Percentiles rank a stretch among this genome's conserved stretches.
These are phyloP conservation scores for Zasmidium citrigriseum DNA, from an alignment of 2,329 filamentous ascomycete species.

Conservation along the genomic window DNA sequence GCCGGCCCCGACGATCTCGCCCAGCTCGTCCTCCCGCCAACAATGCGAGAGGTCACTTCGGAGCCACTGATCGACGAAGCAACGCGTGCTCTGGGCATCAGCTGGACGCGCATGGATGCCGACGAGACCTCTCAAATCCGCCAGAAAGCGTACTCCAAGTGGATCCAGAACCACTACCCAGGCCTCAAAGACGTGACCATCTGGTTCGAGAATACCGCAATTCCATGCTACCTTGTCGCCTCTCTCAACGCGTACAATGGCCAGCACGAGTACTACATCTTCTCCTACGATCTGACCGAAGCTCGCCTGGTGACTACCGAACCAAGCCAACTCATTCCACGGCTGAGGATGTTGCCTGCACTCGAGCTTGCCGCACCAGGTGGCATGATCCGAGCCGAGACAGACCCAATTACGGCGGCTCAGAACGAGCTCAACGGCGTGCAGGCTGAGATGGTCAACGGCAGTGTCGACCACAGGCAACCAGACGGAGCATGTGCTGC, in stretches of 20 bases:
- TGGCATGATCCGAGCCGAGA: constrained; percentile 32
- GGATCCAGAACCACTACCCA: constrained; percentile 78
- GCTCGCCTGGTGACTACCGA: constrained; percentile 46
- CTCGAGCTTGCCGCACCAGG: constrained; percentile 36
- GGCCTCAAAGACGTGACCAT: constrained; percentile 46
- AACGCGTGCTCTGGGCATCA: constrained; percentile 84
- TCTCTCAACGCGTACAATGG: constrained; percentile 46
- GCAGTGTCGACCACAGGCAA: constrained; percentile 9
- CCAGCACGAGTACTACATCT: constrained; percentile 48
- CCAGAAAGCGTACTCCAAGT: constrained; percentile 72
- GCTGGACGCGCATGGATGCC: constrained; percentile 80
- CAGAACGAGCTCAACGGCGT: constrained; percentile 28
- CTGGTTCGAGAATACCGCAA: constrained; percentile 52
- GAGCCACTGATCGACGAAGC: constrained; percentile 80
- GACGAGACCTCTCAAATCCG: constrained; percentile 64
- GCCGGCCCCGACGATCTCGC: constrained; percentile 45
- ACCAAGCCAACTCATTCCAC: constrained; percentile 33
- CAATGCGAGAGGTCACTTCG: constrained; percentile 52
- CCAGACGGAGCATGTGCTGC: constrained; percentile 29
- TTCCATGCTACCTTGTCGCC: constrained; percentile 50
- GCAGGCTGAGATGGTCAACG: constrained; percentile 19
- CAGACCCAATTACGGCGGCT: constrained; percentile 28
- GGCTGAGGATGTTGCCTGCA: constrained; percentile 36
- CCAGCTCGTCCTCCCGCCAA: constrained; percentile 43
- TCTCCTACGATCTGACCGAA: constrained; percentile 51